A percentile compares a stretch with the other conserved stretches of the same genome.
phyloP scores from a whole-genome alignment of 345 rosid species.

The Eucalyptus decipiens region DNA sequence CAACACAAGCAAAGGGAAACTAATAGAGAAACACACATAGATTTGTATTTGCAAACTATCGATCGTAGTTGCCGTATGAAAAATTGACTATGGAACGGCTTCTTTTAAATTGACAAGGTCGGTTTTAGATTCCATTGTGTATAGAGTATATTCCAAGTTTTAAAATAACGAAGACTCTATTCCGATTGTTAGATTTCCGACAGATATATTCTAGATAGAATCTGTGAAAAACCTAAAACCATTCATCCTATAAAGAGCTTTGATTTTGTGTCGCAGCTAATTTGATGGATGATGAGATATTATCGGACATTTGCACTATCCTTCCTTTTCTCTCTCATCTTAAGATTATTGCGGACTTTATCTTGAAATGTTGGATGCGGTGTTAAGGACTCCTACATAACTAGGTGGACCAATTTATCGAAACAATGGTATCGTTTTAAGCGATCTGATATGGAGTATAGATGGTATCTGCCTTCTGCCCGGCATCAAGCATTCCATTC shows the following conservation, averaged over 20 bases:
- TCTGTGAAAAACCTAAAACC: too few species aligned
- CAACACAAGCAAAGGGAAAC: not conserved
- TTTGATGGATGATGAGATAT: not conserved
- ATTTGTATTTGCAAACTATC: not conserved
- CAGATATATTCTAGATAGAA: rapidly evolving
- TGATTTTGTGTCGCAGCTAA: rapidly evolving
- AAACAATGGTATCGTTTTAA: not conserved
- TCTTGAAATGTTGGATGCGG: not conserved
- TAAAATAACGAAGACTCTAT: rapidly evolving
- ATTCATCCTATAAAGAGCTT: not conserved
- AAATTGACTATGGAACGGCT: not conserved
- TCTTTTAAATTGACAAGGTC: too few species aligned
- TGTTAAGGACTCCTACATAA: not conserved
- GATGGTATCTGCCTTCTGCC: not conserved
- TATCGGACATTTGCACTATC: not conserved
- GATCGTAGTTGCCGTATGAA: rapidly evolving
- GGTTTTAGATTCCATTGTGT: rapidly evolving
- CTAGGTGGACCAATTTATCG: not conserved
- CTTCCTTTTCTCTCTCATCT: not conserved
- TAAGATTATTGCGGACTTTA: not conserved
- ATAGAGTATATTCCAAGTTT: rapidly evolving
- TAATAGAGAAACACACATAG: not conserved
- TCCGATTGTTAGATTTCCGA: too few species aligned
- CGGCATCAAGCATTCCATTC: not conserved
- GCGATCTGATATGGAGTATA: not conserved